Percentiles rank a stretch among this genome's conserved stretches.
Conservation (phyloP, 495 filamentous ascomycete species). For the Neurospora tetrasperma region DNA sequence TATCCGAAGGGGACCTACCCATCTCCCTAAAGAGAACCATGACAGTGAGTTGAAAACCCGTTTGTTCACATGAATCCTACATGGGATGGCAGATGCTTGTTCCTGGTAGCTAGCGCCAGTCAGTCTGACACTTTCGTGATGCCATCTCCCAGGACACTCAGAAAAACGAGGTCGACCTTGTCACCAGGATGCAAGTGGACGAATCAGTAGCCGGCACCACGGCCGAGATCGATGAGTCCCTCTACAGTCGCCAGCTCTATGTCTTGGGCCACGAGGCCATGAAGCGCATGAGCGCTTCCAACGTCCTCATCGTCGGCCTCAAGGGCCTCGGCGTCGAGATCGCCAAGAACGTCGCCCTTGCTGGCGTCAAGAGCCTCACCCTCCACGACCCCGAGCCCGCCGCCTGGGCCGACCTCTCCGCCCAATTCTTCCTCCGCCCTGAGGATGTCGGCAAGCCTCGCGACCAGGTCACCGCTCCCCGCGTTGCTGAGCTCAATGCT, state of each 20-base stretch:
- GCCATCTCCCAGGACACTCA: slow-evolving; percentile 24
- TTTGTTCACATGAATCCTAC: neutral
- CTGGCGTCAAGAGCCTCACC: slow-evolving; percentile 76
- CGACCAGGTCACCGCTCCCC: slow-evolving; percentile 74
- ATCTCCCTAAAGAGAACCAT: slow-evolving; percentile 74
- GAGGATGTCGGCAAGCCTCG: slow-evolving; percentile 89
- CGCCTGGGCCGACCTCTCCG: slow-evolving; percentile 75
- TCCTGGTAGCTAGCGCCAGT: neutral
- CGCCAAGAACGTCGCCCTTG: slow-evolving; percentile 97
- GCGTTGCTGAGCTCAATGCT: slow-evolving; percentile 89
- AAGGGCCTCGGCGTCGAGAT: slow-evolving; percentile 96
- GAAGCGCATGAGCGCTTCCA: slow-evolving; percentile 97
- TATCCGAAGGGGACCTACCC: slow-evolving; percentile 62
- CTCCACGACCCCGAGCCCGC: slow-evolving; percentile 77
- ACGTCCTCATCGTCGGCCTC: slow-evolving; percentile 84
- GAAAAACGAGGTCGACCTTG: slow-evolving; percentile 47
- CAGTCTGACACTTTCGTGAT: neutral
- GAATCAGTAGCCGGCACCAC: slow-evolving; percentile 39
- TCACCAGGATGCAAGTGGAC: slow-evolving; percentile 79
- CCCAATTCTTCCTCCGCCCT: slow-evolving; percentile 88
- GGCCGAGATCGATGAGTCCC: slow-evolving; percentile 83
- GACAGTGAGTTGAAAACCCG: slow-evolving; percentile 50
- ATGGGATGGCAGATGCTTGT: neutral
- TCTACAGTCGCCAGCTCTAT: slow-evolving; percentile 97
- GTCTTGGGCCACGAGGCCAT: slow-evolving; percentile 98